phyloP scores from a whole-genome alignment of 1,284 basidiomycete species.

The Leccinum fallax region DNA sequence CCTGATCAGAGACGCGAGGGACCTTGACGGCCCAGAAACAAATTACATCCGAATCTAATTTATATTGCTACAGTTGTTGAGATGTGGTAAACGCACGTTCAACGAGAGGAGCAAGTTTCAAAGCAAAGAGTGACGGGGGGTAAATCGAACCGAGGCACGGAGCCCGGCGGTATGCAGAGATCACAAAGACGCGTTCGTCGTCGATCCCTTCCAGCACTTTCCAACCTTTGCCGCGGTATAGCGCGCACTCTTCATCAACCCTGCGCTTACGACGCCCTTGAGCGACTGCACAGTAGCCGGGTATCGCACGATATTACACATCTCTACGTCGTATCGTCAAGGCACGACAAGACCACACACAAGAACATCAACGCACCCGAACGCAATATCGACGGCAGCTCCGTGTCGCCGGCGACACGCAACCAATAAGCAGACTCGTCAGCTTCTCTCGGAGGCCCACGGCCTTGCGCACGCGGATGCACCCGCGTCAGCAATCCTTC shows the following conservation, averaged over 20 bases:
- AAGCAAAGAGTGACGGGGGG: conserved; percentile 16
- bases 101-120: background rate
- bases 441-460: conserved; percentile 40
- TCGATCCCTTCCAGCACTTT: conserved; percentile 75
- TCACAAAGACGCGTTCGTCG: conserved; percentile 6
- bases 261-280: conserved; percentile 88
- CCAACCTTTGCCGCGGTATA: conserved; percentile 78
- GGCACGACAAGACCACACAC: background rate
- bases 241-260: conserved; percentile 74
- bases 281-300: conserved; percentile 84
- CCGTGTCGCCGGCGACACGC: conserved; percentile 64
- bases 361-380: conserved; percentile 49
- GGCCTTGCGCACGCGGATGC: conserved; percentile 32
- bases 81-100: conserved; percentile 4
- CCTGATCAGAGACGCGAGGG: background rate
- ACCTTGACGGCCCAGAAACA: conserved; percentile 8
- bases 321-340: conserved; percentile 49
- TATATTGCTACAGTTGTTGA: conserved; percentile 23
- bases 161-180: background rate
- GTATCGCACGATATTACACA: conserved; percentile 75
- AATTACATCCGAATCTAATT: conserved; percentile 23
- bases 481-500: conserved; percentile 56
- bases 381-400: conserved; percentile 56
- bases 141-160: background rate
- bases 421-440: conserved; percentile 81